These are phyloP conservation scores for Solanum sitiens DNA, from an alignment of 257 asterid species.

Conservation along the genomic window DNA sequence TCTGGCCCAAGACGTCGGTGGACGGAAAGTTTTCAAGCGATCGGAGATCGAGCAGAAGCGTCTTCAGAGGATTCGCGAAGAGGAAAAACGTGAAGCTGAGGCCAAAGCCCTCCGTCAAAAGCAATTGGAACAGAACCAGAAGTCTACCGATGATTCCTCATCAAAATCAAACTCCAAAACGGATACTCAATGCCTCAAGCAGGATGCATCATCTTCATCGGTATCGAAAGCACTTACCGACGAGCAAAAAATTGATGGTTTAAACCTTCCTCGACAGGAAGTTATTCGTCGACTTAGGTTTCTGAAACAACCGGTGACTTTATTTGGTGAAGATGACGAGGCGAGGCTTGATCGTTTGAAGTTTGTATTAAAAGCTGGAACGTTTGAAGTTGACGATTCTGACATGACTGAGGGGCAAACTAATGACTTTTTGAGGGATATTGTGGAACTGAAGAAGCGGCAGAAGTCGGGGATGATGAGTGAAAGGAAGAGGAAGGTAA, in stretches of 20 bases:
- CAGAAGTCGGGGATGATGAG: slow-evolving; percentile 79
- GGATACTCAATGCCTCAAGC: slow-evolving; percentile 37
- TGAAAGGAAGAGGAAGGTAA: slow-evolving; percentile 66
- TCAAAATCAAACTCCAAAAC: slow-evolving; percentile 32
- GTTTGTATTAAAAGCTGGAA: slow-evolving; percentile 70
- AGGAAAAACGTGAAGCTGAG: slow-evolving; percentile 76
- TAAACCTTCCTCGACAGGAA: slow-evolving; percentile 63
- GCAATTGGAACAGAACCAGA: slow-evolving; percentile 14
- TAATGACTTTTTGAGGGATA: slow-evolving; percentile 79
- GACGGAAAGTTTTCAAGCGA: slow-evolving; percentile 76
- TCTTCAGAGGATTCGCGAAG: slow-evolving; percentile 75
- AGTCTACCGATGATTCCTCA: slow-evolving; percentile 20
- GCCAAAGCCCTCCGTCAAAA: slow-evolving; percentile 62
- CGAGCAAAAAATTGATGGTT: slow-evolving; percentile 57
- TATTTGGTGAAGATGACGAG: slow-evolving; percentile 85
- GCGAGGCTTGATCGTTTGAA: slow-evolving; percentile 72
- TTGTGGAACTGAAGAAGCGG: slow-evolving; percentile 82
- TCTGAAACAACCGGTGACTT: slow-evolving; percentile 76
- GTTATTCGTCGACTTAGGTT: slow-evolving; percentile 84
- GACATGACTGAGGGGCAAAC: slow-evolving; percentile 99
- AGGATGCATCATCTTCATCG: slow-evolving; percentile 35
- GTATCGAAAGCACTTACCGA: slow-evolving; percentile 45
- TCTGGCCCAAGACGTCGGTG: slow-evolving; percentile 54
- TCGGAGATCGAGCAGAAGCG: slow-evolving; percentile 88
- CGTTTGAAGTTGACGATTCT: slow-evolving; percentile 76